Percentiles rank a stretch among this genome's conserved stretches.
These are phyloP conservation scores for Leccinum boreale DNA, from an alignment of 768 basidiomycete species.

Conservation along the genomic window DNA sequence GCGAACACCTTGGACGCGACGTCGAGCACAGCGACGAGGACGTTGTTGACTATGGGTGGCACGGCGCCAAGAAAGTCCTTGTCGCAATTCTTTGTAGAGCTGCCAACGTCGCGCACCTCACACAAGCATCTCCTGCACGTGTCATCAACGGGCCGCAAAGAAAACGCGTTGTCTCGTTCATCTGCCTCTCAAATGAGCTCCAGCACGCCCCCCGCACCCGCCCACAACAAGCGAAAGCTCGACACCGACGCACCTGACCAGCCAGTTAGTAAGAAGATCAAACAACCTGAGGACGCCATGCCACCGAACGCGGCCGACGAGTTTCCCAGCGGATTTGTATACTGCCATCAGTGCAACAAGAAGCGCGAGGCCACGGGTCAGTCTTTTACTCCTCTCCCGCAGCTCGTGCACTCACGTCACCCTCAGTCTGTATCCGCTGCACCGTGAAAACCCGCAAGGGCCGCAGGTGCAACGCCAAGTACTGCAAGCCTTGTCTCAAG, in stretches of 20 bases:
- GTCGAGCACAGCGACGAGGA: slow-evolving; percentile 6
- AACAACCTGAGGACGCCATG: slow-evolving; percentile 28
- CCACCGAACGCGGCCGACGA: slow-evolving; percentile 23
- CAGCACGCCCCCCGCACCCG: slow-evolving; percentile 28
- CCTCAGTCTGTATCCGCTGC: slow-evolving; percentile 36
- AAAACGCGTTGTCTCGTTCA: slow-evolving; percentile 42
- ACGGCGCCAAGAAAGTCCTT: slow-evolving; percentile 33
- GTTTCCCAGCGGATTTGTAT: slow-evolving; percentile 40
- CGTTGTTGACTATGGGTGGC: slow-evolving; percentile 17
- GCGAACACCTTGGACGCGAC: slow-evolving; percentile 18
- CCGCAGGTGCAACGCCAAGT: slow-evolving; percentile 53
- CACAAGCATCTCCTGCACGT: slow-evolving; percentile 25
- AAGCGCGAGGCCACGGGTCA: slow-evolving; percentile 54
- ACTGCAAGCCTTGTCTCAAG: slow-evolving; percentile 63
- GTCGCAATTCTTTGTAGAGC: slow-evolving; percentile 44
- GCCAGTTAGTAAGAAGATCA: slow-evolving; percentile 20
- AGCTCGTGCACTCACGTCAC: slow-evolving; percentile 6
- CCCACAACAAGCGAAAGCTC: slow-evolving; percentile 49
- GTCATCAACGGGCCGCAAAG: slow-evolving; percentile 40
- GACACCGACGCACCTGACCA: slow-evolving; percentile 26
- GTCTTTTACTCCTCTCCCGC: slow-evolving; percentile 12
- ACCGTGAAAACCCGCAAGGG: slow-evolving; percentile 32
- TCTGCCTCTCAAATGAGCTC: slow-evolving; percentile 27
- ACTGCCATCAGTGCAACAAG: slow-evolving; percentile 72
- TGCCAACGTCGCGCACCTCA: slow-evolving; percentile 39